These are phyloP conservation scores for Jatropha podagrica DNA, from an alignment of 441 rosid genomes.

Conservation along the genomic window DNA sequence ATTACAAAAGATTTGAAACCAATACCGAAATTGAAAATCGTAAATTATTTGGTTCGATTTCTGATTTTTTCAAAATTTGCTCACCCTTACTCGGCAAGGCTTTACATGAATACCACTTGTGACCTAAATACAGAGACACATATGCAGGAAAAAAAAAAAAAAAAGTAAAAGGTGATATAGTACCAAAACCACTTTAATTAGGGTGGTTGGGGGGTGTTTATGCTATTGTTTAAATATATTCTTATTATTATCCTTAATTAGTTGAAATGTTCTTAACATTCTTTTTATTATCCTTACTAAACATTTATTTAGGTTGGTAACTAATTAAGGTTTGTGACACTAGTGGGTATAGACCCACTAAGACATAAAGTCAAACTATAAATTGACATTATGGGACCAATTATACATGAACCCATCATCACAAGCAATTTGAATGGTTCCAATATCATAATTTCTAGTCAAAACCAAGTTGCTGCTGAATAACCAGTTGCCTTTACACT, in stretches of 20 bases:
- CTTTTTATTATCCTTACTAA: not conserved
- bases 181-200: not conserved
- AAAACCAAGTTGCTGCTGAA: conserved; percentile 9
- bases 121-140: no score
- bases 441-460: conserved; percentile 11
- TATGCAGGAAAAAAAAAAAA: no score
- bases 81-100: no score
- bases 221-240: not conserved
- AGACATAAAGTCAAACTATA: not conserved
- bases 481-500: conserved; percentile 8
- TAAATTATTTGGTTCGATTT: no score
- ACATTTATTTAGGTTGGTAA: not conserved
- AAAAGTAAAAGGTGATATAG: no score
- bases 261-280: not conserved
- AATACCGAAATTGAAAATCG: no score
- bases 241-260: not conserved
- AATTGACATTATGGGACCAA: not conserved
- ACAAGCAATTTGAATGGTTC: not conserved
- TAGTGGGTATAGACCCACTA: not conserved
- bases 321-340: not conserved
- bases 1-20: no score
- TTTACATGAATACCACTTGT: no score
- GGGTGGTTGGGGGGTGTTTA: not conserved
- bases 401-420: not conserved
- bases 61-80: no score